Percentiles rank a stretch among this genome's conserved stretches.
Conservation (phyloP, 2,329 filamentous ascomycete species). For the Botrytis medusae region DNA sequence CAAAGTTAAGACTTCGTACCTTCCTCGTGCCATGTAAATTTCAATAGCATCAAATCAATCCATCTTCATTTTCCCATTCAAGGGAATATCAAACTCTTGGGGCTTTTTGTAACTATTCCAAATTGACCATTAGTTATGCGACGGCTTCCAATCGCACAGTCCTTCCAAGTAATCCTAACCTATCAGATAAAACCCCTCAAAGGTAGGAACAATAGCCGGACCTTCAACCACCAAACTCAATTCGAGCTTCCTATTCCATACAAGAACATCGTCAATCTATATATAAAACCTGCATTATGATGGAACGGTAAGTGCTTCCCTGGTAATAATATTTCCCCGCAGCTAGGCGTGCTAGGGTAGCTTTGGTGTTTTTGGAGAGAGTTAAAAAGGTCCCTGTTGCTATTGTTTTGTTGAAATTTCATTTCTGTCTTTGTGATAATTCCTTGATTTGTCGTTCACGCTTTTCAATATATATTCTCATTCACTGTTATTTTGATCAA, state of each 20-base stretch:
- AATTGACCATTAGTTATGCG: rapidly evolving
- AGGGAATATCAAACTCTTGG: background rate
- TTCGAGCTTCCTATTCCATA: slow-evolving; percentile 4
- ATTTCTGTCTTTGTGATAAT: background rate
- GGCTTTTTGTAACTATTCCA: background rate
- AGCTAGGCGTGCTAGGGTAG: background rate
- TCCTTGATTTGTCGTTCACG: background rate
- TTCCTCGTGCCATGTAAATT: background rate
- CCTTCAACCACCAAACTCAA: background rate
- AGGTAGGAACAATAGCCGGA: background rate
- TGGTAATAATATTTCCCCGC: background rate
- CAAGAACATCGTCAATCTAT: background rate
- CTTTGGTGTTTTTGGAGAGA: background rate
- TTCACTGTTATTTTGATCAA: background rate
- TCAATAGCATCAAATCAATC: background rate
- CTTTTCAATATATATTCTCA: background rate
- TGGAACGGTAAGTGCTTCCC: background rate
- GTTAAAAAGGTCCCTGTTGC: background rate
- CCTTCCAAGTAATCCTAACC: background rate
- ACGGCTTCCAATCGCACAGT: background rate
- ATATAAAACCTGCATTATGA: background rate
- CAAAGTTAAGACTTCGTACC: background rate
- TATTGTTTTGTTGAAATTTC: background rate
- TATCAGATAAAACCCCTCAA: background rate
- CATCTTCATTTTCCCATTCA: background rate